These are phyloP conservation scores for Fraxinus excelsior DNA, from an alignment of 257 asterid genomes.

Conservation along the genomic window DNA sequence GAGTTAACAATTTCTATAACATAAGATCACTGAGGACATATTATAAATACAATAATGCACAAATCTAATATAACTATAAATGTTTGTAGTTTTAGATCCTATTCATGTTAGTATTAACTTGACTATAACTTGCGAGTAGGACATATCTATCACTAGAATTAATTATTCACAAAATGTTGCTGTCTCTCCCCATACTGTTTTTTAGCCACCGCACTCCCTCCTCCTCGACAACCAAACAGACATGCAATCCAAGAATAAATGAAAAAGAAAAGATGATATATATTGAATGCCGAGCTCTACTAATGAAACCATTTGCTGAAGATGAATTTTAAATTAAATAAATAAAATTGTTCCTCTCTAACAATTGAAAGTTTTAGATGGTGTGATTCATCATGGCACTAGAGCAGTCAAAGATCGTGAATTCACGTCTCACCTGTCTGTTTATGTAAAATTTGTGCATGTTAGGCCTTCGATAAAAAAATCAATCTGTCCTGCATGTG, in stretches of 20 bases:
- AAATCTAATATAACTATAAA: background rate
- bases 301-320: background rate
- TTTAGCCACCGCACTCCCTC: background rate
- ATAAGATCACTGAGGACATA: background rate
- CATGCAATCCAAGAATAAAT: background rate
- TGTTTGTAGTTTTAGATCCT: background rate
- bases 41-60: background rate
- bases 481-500: background rate
- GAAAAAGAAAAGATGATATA: background rate
- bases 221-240: background rate
- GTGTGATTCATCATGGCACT: background rate
- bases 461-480: background rate
- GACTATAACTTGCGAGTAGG: background rate
- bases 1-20: background rate
- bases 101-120: background rate
- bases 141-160: background rate
- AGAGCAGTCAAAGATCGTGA: background rate
- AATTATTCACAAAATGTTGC: background rate
- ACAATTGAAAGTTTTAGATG: background rate
- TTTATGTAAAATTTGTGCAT: background rate
- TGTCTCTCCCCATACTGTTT: background rate
- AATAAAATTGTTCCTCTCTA: background rate
- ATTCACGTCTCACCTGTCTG: background rate
- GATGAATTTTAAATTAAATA: background rate
- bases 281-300: background rate